Percentiles rank a stretch among this genome's conserved stretches.
Conservation (phyloP, 1,139 yeast species). For the Lodderomyces orthopsilosis region DNA sequence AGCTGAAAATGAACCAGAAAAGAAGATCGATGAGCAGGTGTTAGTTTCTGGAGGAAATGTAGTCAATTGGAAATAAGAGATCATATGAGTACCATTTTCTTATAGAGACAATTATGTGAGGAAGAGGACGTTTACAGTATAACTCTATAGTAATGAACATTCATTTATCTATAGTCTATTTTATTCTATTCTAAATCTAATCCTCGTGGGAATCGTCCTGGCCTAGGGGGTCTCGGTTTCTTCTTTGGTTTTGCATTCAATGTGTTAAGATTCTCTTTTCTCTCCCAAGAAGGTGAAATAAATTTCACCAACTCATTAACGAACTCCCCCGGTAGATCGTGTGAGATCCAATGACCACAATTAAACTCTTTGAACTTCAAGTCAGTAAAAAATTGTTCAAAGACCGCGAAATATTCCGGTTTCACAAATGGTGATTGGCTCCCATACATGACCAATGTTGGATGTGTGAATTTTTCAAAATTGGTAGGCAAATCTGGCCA, state of each 20-base stretch:
- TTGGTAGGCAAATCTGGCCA: slow-evolving; percentile 40
- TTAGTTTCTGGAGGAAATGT: slow-evolving; percentile 52
- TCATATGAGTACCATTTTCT: no score
- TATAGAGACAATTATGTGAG: no score
- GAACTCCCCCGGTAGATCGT: slow-evolving; percentile 40
- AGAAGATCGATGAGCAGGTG: slow-evolving; percentile 53
- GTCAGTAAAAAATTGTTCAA: slow-evolving; percentile 36
- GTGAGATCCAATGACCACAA: slow-evolving; percentile 47
- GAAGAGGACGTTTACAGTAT: no score
- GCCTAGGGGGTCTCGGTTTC: neutral
- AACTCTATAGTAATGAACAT: no score
- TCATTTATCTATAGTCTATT: neutral
- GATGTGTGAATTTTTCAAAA: slow-evolving; percentile 25
- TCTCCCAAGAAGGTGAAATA: slow-evolving; percentile 7
- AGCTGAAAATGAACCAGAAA: slow-evolving; percentile 51
- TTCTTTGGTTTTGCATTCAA: neutral
- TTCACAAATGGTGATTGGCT: slow-evolving; percentile 39
- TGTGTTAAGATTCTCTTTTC: neutral
- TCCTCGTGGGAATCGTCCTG: neutral
- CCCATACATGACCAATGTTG: slow-evolving; percentile 43
- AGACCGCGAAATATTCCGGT: slow-evolving; percentile 25
- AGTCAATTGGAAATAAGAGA: slow-evolving; percentile 18
- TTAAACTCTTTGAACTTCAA: slow-evolving; percentile 29
- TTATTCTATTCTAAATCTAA: neutral
- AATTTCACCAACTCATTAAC: slow-evolving; percentile 24